phyloP scores from a whole-genome alignment of 1,284 basidiomycete genomes.

The Ustilago lituana region DNA sequence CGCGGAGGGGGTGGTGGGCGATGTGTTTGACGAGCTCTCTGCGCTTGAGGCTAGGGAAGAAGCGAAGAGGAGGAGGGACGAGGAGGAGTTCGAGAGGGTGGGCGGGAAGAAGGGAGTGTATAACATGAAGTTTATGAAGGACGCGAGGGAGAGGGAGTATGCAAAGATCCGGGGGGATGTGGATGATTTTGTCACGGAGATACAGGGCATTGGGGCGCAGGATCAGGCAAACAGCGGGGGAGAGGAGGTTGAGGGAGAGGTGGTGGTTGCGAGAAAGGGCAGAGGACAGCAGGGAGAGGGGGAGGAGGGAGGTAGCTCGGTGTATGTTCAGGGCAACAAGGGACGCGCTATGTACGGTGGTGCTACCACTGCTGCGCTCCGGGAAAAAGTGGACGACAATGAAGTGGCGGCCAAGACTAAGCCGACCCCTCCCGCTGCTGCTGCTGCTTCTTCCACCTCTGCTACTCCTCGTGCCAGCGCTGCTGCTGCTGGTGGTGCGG shows the following conservation, averaged over 20 bases:
- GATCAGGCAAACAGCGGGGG: constrained; percentile 15
- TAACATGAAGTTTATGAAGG: constrained; percentile 67
- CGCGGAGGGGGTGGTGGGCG: constrained; percentile 5
- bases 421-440: too few relatives aligned
- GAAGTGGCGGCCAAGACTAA: not conserved
- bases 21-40: constrained; percentile 58
- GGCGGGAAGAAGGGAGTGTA: constrained; percentile 60
- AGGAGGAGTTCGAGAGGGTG: constrained; percentile 36
- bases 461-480: too few relatives aligned
- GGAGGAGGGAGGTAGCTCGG: constrained; percentile 7
- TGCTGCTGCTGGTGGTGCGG: not conserved
- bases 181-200: constrained; percentile 50
- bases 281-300: not conserved
- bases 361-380: not conserved
- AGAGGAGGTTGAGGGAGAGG: constrained; percentile 23
- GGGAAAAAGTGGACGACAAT: not conserved
- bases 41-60: constrained; percentile 44
- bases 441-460: too few relatives aligned
- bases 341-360: constrained; percentile 56
- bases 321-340: constrained; percentile 38
- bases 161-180: constrained; percentile 45
- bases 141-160: constrained; percentile 59
- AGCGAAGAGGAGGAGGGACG: constrained; percentile 28
- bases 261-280: constrained; percentile 8
- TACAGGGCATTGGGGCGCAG: constrained; percentile 29